A percentile compares a stretch with the other conserved stretches of the same genome.
Conservation (phyloP, 2,329 filamentous ascomycete genomes). For the Hymenoscyphus linearis region DNA sequence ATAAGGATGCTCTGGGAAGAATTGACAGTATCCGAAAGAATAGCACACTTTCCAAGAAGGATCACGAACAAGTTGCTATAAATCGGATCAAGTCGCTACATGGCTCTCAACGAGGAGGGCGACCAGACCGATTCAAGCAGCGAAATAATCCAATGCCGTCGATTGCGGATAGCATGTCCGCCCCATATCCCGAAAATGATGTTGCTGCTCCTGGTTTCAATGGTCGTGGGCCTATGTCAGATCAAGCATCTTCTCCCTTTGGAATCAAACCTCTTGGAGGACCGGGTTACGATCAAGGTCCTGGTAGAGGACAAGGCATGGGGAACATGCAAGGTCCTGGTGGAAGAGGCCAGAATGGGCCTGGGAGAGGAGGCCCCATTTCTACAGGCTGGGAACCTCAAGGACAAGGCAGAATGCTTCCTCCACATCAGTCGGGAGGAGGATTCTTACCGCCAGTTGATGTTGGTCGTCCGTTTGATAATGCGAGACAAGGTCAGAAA, state of each 20-base stretch:
- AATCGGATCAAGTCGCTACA: conserved; percentile 79
- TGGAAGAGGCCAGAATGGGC: conserved; percentile 23
- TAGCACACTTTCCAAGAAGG: conserved; percentile 78
- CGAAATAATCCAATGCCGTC: conserved; percentile 28
- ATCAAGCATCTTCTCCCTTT: conserved; percentile 41
- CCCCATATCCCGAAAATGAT: conserved; percentile 69
- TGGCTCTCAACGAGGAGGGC: conserved; percentile 59
- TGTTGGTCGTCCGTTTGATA: conserved; percentile 17
- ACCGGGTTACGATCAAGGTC: conserved; percentile 3
- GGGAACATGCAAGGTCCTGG: conserved; percentile 43
- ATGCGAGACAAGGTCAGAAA: conserved; percentile 14
- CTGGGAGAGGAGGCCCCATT: conserved; percentile 27
- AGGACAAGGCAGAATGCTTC: conserved; percentile 31
- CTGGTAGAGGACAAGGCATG: conserved; percentile 28
- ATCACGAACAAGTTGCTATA: conserved; percentile 89
- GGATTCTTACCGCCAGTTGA: conserved; percentile 18
- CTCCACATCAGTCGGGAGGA: conserved; percentile 3
- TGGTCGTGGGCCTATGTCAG: conserved; percentile 39
- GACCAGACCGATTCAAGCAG: conserved; percentile 55
- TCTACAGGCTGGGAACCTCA: conserved; percentile 44
- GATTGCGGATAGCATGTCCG: conserved; percentile 34
- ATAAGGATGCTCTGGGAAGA: conserved; percentile 77
- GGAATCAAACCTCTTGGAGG: conserved; percentile 38
- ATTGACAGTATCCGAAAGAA: conserved; percentile 80
- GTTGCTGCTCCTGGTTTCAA: conserved; percentile 41